Conservation (phyloP, 768 basidiomycete genomes). For the Boletus tylopilopsis region DNA sequence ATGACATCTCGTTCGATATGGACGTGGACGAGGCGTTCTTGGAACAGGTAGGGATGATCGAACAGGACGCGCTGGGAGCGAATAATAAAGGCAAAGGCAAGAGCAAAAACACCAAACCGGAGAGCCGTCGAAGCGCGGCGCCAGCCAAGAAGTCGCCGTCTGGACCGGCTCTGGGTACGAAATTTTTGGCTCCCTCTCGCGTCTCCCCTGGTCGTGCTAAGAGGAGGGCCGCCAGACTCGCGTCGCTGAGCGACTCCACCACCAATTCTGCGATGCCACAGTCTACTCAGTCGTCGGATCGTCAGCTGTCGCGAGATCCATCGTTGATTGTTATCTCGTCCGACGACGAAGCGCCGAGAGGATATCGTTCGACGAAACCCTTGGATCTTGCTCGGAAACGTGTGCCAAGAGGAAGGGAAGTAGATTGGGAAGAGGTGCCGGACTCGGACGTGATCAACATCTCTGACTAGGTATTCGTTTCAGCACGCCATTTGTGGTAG, state of each 20-base stretch:
- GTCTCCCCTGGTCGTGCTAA: constrained; percentile 13
- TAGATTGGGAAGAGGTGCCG: constrained; percentile 33
- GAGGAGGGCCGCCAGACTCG: constrained; percentile 7
- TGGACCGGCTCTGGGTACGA: constrained; percentile 17
- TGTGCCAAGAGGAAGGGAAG: constrained; percentile 9
- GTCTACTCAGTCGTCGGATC: constrained; percentile 17
- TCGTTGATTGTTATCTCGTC: constrained; percentile 23
- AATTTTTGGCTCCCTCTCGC: constrained; percentile 4
- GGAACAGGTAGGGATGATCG: constrained; percentile 33
- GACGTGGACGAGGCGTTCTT: constrained; percentile 39
- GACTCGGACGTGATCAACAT: constrained; percentile 56
- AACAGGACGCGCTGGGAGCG: constrained; percentile 16
- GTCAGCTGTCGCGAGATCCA: constrained; percentile 16
- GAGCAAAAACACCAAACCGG: constrained; percentile 7
- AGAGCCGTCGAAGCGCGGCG: background rate
- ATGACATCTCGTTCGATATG: constrained; percentile 34
- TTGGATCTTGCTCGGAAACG: constrained; percentile 8
- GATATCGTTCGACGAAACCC: background rate
- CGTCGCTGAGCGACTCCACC: constrained; percentile 14
- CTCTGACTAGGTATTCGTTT: constrained; percentile 28
- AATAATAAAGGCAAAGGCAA: constrained; percentile 22
- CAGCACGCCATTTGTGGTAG: background rate
- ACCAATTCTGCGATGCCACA: constrained; percentile 10
- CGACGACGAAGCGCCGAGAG: constrained; percentile 11
- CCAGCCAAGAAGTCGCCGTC: constrained; percentile 2